Evolutionary conservation across 805 yeast genomes (phyloP), one percentile per base, ranked within the genome.

Genomic region (Candida golubevii): DNA sequence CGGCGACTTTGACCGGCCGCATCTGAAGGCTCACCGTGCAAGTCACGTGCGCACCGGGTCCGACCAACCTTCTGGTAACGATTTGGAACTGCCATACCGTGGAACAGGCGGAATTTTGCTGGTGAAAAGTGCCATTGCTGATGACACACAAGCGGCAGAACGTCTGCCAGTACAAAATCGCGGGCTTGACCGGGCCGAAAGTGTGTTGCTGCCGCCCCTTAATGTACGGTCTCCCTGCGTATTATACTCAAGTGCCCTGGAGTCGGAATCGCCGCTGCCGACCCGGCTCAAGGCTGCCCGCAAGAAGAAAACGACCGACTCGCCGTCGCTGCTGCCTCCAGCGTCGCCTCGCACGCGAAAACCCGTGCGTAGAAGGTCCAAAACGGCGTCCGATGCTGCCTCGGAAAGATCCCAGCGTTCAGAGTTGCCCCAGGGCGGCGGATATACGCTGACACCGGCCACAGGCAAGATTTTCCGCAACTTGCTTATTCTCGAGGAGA

Each of bases 401-500:
- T 49, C 51, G 8, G 54, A 50, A 26, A 45, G 33, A 38, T 49
- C 54, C 14, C 51, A 42, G 37, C 48, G 56, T 27, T 46, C 53
- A 6, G 55, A 51, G 33, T 34, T 36, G 36, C 46, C 38, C 11
- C 46, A 36, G 33, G 56, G 54, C 11, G 46, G 56, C 18, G 56
- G 56, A 3, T 53, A 53, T 30, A 51, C 56, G 33, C 53, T 45
- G 53, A 53, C 56, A 7, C 75, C 74, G 2, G 78, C 81, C 7
- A 75, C 85, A 0, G 85, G 89, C 1, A 83, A 84, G 69, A 81
- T 88, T 12, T 88, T 83, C 61, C 76, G 95, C 38, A 89, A 91
- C 60, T 65, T 93, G 53, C 68, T 91, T 38, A 84, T 91, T 12
- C 63, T 90, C 42, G 99, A 91, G 62, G 96, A 90, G 58, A 82